Base-by-base conservation (phyloP, 805 yeast genomes). In the Metahyphopichia silvanorum region DNA sequence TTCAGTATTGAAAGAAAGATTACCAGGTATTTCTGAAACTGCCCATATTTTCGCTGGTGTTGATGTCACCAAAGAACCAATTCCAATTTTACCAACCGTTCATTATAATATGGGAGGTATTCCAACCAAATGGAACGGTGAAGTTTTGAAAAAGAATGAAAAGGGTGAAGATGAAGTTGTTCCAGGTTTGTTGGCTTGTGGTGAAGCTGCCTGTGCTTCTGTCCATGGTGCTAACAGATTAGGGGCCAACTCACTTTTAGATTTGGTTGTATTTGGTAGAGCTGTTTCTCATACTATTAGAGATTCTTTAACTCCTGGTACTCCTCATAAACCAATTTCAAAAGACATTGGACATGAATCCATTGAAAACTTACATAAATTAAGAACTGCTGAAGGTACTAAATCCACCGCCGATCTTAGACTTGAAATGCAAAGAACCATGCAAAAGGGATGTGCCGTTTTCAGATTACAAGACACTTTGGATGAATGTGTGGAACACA, bases 21-120 rank as follows among this genome's bases (percentile, higher is more conserved):
- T 91, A 55, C 98, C 98, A 51, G 98, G 98, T 82, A 91, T 91
- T 53, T 91, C 98, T 45, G 97, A 91, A 72, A 91, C 98, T 39
- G 98, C 98, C 28, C 83, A 88, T 46, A 91, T 91, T 65, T 91
- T 91, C 57, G 98, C 98, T 30, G 98, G 98, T 76, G 98, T 91
- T 46, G 98, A 91, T 67, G 98, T 91, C 46, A 93, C 98, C 39
- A 93, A 93, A 74, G 97, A 91, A 71, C 98, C 98, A 57, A 93
- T 93, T 62, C 98, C 98, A 52, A 89, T 91, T 52, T 68, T 93
- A 51, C 98, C 98, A 52, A 91, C 98, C 46, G 98, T 93, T 41
- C 98, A 91, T 70, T 91, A 93, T 76, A 91, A 91, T 70, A 91
- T 91, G 98, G 98, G 98, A 67, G 98, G 98, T 80, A 86, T 91